A percentile compares a stretch with the other conserved stretches of the same genome.
phyloP scores from a whole-genome alignment of 768 basidiomycete genomes.

The Pulveroboletus sp. region DNA sequence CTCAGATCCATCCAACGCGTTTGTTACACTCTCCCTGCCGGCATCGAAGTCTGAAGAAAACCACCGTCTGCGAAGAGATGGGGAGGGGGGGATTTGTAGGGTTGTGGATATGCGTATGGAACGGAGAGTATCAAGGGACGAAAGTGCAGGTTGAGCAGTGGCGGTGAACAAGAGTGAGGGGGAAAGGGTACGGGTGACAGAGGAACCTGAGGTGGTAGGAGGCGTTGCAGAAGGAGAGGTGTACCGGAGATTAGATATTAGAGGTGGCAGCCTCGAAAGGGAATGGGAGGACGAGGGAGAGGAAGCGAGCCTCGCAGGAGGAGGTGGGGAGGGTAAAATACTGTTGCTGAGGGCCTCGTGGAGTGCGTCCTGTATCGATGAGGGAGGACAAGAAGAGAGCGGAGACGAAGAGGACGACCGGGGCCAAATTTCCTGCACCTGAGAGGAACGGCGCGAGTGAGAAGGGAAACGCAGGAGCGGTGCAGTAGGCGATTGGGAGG shows the following conservation, averaged over 20 bases:
- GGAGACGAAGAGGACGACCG: neutral
- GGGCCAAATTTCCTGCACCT: neutral
- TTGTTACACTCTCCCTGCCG: slow-evolving; percentile 40
- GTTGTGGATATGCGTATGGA: slow-evolving; percentile 31
- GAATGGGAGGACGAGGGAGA: slow-evolving; percentile 30
- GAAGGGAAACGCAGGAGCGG: slow-evolving; percentile 19
- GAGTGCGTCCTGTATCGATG: slow-evolving; percentile 37
- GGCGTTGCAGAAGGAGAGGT: slow-evolving; percentile 62
- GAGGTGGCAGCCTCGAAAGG: slow-evolving; percentile 45
- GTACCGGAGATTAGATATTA: slow-evolving; percentile 51
- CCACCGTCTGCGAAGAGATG: slow-evolving; percentile 42
- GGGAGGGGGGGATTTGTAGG: slow-evolving; percentile 25
- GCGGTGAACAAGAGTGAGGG: slow-evolving; percentile 16
- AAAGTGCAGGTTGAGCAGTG: slow-evolving; percentile 30
- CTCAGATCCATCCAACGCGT: slow-evolving; percentile 50
- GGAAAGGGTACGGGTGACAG: slow-evolving; percentile 9
- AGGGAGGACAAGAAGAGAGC: slow-evolving; percentile 28
- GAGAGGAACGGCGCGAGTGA: neutral
- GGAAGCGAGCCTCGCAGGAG: slow-evolving; percentile 39
- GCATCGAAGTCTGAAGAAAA: slow-evolving; percentile 38
- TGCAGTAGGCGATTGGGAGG: slow-evolving; percentile 2
- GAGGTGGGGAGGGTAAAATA: slow-evolving; percentile 38
- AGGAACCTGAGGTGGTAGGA: slow-evolving; percentile 32
- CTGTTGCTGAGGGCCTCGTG: slow-evolving; percentile 44
- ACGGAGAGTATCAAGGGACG: slow-evolving; percentile 59